These are phyloP conservation scores for Westerdykella sp. DNA, from an alignment of 2,329 filamentous ascomycete genomes.

Conservation along the genomic window DNA sequence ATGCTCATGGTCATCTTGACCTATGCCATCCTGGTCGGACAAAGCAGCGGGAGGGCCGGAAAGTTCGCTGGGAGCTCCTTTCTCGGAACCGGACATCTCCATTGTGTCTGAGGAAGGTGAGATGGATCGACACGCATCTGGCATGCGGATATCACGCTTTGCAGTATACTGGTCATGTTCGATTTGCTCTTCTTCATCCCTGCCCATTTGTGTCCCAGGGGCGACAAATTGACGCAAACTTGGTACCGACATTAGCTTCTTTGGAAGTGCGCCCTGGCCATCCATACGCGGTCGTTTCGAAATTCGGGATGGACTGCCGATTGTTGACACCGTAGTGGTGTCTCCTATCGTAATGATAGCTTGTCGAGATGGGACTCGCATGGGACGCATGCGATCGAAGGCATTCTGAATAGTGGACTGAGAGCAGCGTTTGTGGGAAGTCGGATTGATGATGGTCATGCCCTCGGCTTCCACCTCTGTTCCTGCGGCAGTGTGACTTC, in stretches of 20 bases:
- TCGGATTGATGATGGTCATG: conserved; percentile 26
- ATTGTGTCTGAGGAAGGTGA: conserved; percentile 14
- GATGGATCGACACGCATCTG: conserved; percentile 7
- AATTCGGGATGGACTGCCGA: conserved; percentile 48
- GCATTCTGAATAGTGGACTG: conserved; percentile 50
- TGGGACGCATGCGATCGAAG: conserved; percentile 59
- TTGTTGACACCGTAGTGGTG: conserved; percentile 58
- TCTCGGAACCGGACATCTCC: too few species aligned
- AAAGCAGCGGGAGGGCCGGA: neutral
- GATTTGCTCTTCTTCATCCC: conserved; percentile 26
- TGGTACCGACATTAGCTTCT: conserved; percentile 37
- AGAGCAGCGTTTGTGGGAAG: conserved; percentile 27
- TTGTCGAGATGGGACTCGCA: conserved; percentile 55
- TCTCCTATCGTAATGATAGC: conserved; percentile 72
- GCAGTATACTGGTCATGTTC: conserved; percentile 18
- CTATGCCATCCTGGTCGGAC: conserved; percentile 2
- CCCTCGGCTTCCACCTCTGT: conserved; percentile 14
- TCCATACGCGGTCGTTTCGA: conserved; percentile 41
- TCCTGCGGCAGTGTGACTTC: conserved; percentile 6
- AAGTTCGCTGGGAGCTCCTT: too few species aligned
- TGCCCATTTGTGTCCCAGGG: conserved; percentile 43
- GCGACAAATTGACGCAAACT: conserved; percentile 51
- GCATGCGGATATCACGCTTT: conserved; percentile 10
- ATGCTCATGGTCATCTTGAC: conserved; percentile 4
- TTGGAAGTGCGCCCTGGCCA: conserved; percentile 6